Base-by-base conservation (phyloP, 1,284 basidiomycete genomes). In the Testicularia cyperi region DNA sequence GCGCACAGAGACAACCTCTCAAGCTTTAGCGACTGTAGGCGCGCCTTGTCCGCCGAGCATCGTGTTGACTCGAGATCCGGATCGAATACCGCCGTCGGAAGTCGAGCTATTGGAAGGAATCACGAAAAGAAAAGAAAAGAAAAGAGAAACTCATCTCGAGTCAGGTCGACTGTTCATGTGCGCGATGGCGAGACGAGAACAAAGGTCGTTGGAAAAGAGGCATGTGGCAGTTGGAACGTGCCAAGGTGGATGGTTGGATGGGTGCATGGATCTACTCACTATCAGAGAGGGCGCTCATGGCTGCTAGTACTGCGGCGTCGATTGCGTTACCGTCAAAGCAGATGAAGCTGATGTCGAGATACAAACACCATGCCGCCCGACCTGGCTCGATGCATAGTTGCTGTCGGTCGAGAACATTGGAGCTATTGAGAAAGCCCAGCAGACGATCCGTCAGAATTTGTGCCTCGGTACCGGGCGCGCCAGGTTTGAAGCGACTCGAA, bases 321-420 rank as follows among this genome's bases (percentile, higher is more conserved):
- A 95, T 88, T 1, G 84, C 87, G 71, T 96, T 96, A 8, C 94
- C 94, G 75, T 98, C 92, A 69, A 92, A 94, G 78, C 94, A 96
- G 68, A 98, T 88, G 77, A 92, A 96, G 5, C 87, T 88, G 22
- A 90, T 84, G 62, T 98, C 94, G 58, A 97, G 82, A 77, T 96
- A 96, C 14, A 98, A 80, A 19, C 87, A 86, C 91, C 92, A 98
- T 0, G 82, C 91, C 0, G 89, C 82, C 75, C 87, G 88, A 4
- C 84, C 85, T 0, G 84, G 82, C 15, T 87, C 81, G 40, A 98
- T 95, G 69, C 86, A 86, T 2, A 98, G 82, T 1, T 85, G 83
- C 0, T 81, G 76, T 1, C 85, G 81, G 0, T 87, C 80, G 0
- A 98, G 57, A 1, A 48, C 34, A n/a, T 43, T 45, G 13, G 70